Base-by-base conservation (phyloP, 495 filamentous ascomycete genomes). In the Echria macrotheca region DNA sequence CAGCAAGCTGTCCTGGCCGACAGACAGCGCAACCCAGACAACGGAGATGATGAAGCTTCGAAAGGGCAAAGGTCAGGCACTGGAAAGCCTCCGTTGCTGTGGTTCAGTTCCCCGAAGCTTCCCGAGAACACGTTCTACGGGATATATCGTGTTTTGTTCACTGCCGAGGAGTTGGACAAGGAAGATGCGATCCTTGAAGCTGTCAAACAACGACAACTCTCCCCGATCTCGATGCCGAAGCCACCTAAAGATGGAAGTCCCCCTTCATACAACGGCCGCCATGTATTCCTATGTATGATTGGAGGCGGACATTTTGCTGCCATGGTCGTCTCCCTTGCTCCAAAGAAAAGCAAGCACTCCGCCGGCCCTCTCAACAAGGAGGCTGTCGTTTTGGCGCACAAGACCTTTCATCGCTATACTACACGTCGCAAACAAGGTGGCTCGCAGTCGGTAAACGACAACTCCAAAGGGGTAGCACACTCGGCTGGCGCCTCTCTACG, bases 221-320 rank as follows among this genome's bases (percentile, higher is more conserved):
- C 78, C 1, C 81, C 89, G 36, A 79, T 79, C 37, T 67, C 78
- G 5, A 74, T 68, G 54, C 70, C 71, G 47, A 79, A 71, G 55
- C 58, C 53, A 25, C 57, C 57, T 31, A 71, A 71, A 28, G 74
- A 76, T 7, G 78, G 74, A 17, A 75, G 73, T 29, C 72, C 77
- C 0, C 56, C 69, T 8, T 64, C 68, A 2, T 73, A 78, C 61
- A 78, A 78, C 32, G 73, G 81, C 22, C 87, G 87, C 5, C 91
- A 96, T 57, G 79, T 95, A 21, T 96, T 98, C 59, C 78, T 97
- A 47, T 97, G 90, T 65, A 98, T 98, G 93, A 94, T 97, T 46
- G 93, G 93, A 6, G 93, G 93, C 53, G 93, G 93, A 1, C 93
- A 98, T 58, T 97, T 98, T 63, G 93, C 93, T 0, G 94, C 86